Evolutionary conservation across 345 rosid genomes (phyloP), one percentile per base, ranked within the genome.

Genomic region (Combretum micranthum): DNA sequence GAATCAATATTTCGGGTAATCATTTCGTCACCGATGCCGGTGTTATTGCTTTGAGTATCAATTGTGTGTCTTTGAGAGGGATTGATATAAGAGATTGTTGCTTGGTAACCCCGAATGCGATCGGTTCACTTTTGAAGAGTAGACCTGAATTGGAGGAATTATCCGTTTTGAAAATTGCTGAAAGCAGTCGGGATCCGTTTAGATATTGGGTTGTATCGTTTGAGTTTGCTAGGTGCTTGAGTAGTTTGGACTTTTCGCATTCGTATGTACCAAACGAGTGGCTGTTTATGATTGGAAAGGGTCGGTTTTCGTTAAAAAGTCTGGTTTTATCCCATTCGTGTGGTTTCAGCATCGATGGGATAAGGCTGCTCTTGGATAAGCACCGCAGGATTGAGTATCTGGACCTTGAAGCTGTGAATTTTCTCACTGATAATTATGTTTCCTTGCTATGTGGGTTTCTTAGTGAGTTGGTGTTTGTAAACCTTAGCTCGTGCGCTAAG

Each of bases 1-100:
- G 62, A 72, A 78, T 90, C 32, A 56, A 87, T 42, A 21, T 90
- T 23, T 85, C 97, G 42, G 97, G 97, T 68, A 87, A 83, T 42
- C 65, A 61, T 15, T 78, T 87, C 65, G 55, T 90, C 43, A 78
- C 90, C 3, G 90, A 85, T 73, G 63, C 66, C 49, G 71, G 88
- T 15, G 66, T 90, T 44, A 1, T 59, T 17, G 55, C 64, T 53
- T 47, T 90, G 26, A 72, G 87, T 1, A 26, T 15, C 21, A 77
- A 80, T 55, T 80, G 89, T 42, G 19, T 58, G 12, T 61, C 52
- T 37, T 43, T 90, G 63, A 83, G 63, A 53, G 80, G 84, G 44
- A 52, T 86, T 16, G 52, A 60, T 53, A 56, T 80, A 49, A 65
- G 69, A 62, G 90, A 86, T 26, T 86, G 95, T 15, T 72, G 77